Evolutionary conservation across 2,329 filamentous ascomycete genomes (phyloP).

Genomic region (Talaromyces atroroseus): DNA sequence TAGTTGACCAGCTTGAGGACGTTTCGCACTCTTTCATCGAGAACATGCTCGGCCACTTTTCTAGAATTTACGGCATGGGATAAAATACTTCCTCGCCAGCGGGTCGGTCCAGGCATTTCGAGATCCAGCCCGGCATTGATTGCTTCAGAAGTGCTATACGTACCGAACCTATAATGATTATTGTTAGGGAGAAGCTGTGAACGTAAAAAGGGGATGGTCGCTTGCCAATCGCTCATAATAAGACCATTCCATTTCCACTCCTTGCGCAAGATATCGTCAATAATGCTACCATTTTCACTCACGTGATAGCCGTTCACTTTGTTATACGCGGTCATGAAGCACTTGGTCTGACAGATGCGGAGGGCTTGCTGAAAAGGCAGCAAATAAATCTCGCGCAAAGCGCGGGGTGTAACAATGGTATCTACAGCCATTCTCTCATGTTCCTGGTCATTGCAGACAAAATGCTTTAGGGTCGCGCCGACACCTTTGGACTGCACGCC

Average conservation of each 20-base stretch:
- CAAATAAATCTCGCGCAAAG: conserved; percentile 59
- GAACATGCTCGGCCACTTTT: conserved; percentile 51
- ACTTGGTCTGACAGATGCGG: conserved; percentile 50
- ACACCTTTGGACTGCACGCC: conserved; percentile 69
- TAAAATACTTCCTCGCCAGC: conserved; percentile 37
- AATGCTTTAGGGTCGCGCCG: conserved; percentile 70
- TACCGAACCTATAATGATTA: conserved; percentile 34
- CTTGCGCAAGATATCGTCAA: conserved; percentile 40
- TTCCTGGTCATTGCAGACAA: conserved; percentile 45
- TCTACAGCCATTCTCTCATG: conserved; percentile 40
- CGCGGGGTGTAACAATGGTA: conserved; percentile 45
- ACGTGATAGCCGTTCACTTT: conserved; percentile 49
- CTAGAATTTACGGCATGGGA: conserved; percentile 47
- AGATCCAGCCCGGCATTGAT: conserved; percentile 43
- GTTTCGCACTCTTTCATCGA: conserved; percentile 55
- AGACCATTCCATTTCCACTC: conserved; percentile 45
- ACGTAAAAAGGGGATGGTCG: neutral
- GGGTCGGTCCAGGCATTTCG: conserved; percentile 44
- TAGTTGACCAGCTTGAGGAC: conserved; percentile 57
- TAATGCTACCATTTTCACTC: conserved; percentile 38
- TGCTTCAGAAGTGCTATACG: conserved; percentile 42
- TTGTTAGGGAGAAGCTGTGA: neutral
- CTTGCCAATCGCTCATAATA: conserved; percentile 44
- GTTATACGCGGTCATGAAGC: conserved; percentile 57
- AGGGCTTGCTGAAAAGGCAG: conserved; percentile 59